Evolutionary conservation across 1,284 basidiomycete genomes (phyloP), one percentile per base, ranked within the genome.

Genomic region (Rhodotorula sp.): DNA sequence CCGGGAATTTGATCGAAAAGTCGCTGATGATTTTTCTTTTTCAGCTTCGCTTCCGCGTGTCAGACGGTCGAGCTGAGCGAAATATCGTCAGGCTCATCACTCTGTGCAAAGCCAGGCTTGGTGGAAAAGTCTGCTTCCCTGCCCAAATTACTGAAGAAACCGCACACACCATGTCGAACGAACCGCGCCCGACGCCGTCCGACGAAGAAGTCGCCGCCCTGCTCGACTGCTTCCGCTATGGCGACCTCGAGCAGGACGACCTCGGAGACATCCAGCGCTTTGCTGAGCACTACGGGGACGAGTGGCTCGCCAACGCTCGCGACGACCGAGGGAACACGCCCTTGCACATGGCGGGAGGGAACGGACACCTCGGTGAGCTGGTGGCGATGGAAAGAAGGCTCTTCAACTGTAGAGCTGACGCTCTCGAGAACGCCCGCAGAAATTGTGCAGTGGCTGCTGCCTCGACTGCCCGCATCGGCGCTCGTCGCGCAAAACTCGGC

Each of bases 301-400:
- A 61, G 17, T 66, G 67, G 44, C 51, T 79, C 18, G 67, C 64
- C 0, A 58, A 75, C 29, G 70, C 75, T 22, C 58, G 54, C 44
- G 78, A 79, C 62, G 78, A 79, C 30, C 54, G 66, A n/a, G 79
- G 78, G 22, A 78, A 79, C 64, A 76, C 75, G 46, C 71, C 75
- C 29, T 60, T 79, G 64, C 79, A 79, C 60, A 73, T 79, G 75
- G 76, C 76, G 10, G 75, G 73, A 44, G 79, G 77, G 7, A 79
- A 79, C 45, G 78, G 78, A 15, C 78, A 79, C 60, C 44, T 55
- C 30, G 75, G 78, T 79, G 54, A 57, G 72, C 44, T 37, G 4
- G 30, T 18, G 30, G 6, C 20, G 56, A 58, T 42, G 29, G n/a
- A n/a, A n/a, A n/a, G n/a, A n/a, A n/a, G n/a, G n/a, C n/a, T n/a